Percentiles rank a stretch among this genome's conserved stretches.
phyloP scores from a whole-genome alignment of 306 rosid genomes.

The Fragaria nilgerrensis region DNA sequence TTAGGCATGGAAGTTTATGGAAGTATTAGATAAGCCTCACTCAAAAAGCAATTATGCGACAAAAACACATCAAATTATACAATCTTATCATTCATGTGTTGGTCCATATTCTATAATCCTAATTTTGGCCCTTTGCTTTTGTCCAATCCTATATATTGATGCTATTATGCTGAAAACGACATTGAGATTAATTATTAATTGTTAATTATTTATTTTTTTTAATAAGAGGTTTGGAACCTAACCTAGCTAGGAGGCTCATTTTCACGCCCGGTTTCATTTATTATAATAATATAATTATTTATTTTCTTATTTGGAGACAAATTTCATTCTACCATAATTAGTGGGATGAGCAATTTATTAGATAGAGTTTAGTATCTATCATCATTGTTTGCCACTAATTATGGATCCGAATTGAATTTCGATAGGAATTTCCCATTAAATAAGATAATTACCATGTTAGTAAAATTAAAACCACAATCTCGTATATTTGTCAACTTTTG shows the following conservation, averaged over 20 bases:
- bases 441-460: not conserved
- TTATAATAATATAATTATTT: too few relatives aligned
- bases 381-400: not conserved
- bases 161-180: not conserved
- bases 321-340: not conserved
- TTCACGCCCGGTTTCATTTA: too few relatives aligned
- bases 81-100: not conserved
- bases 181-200: not conserved
- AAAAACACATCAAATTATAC: not conserved
- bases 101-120: not conserved
- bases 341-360: not conserved
- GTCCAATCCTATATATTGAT: not conserved
- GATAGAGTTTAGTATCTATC: not conserved
- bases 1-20: not conserved
- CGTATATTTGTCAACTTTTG: too few relatives aligned
- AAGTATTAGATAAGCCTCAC: not conserved
- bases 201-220: too few relatives aligned
- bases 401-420: not conserved
- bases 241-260: too few relatives aligned
- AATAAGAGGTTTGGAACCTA: too few relatives aligned
- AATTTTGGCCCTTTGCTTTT: not conserved
- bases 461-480: too few relatives aligned
- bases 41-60: not conserved
- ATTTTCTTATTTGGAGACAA: not conserved
- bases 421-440: not conserved